phyloP scores from a whole-genome alignment of 768 basidiomycete species.

The Cystoderma amianthinum region DNA sequence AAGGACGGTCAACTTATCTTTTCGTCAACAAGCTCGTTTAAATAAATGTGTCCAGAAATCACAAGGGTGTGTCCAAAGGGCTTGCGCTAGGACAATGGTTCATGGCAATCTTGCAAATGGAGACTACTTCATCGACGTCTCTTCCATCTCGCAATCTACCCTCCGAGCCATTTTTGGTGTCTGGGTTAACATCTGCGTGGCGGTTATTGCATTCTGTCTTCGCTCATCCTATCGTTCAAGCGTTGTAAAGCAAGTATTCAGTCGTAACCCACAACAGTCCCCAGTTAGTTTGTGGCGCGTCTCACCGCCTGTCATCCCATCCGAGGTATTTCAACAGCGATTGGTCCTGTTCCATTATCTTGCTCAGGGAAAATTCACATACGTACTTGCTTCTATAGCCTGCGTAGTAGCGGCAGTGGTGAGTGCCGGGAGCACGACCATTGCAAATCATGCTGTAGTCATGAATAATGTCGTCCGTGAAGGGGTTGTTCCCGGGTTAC shows the following conservation, averaged over 20 bases:
- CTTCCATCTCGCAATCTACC: conserved; percentile 6
- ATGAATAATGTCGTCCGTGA: conserved; percentile 5
- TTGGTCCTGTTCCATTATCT: conserved; percentile 3
- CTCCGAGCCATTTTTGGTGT: conserved; percentile 11
- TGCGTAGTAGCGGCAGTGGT: conserved; percentile 6
- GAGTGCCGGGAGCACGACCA: conserved; percentile 8
- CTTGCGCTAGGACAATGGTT: conserved; percentile 1
- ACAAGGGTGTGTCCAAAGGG: too few species aligned
- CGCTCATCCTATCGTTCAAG: conserved; percentile 8
- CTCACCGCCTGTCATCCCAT: conserved; percentile 7
- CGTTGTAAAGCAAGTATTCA: conserved; percentile 3
- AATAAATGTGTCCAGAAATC: too few species aligned
- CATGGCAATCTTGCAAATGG: conserved; percentile 6
- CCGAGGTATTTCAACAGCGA: conserved; percentile 5
- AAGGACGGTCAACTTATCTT: too few species aligned
- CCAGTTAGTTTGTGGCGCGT: conserved; percentile 8
- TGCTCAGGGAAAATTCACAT: conserved; percentile 2
- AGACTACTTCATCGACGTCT: conserved; percentile 10
- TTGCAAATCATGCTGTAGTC: conserved; percentile 8
- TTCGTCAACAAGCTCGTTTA: too few species aligned
- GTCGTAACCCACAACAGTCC: neutral
- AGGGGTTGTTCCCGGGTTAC: conserved; percentile 4
- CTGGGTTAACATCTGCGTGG: conserved; percentile 8
- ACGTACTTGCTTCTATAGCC: conserved; percentile 5
- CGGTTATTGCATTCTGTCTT: conserved; percentile 6